phyloP scores from a whole-genome alignment of 129 eudicot genomes.

The Flaveria sonorensis region DNA sequence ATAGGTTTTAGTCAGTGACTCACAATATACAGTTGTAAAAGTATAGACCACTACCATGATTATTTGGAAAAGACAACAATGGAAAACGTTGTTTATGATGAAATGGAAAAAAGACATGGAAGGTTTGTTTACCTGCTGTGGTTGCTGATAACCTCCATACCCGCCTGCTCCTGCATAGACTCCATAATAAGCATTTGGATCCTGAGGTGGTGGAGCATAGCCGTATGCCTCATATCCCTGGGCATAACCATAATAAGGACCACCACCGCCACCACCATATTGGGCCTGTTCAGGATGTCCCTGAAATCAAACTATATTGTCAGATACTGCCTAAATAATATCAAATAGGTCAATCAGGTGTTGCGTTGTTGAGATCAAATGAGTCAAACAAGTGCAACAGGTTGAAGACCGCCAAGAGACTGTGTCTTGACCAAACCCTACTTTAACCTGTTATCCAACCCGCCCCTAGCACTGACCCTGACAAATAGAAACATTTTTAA shows the following conservation, averaged over 20 bases:
- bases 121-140: slow-evolving; percentile 61
- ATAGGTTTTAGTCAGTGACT: too few relatives aligned
- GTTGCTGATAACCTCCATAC: slow-evolving; percentile 60
- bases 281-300: slow-evolving; percentile 70
- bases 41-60: too few relatives aligned
- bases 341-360: too few relatives aligned
- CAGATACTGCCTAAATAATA: not conserved
- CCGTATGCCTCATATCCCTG: slow-evolving; percentile 88
- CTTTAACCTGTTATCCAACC: too few relatives aligned
- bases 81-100: not conserved
- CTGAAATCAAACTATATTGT: slow-evolving; percentile 22
- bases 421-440: too few relatives aligned
- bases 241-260: slow-evolving; percentile 59
- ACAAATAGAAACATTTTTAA: not conserved
- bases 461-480: not conserved
- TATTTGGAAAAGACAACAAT: too few relatives aligned
- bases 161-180: slow-evolving; percentile 58
- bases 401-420: too few relatives aligned
- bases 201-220: slow-evolving; percentile 87
- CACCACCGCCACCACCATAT: slow-evolving; percentile 54
- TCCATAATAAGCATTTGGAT: slow-evolving; percentile 86
- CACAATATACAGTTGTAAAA: too few relatives aligned
- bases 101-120: not conserved
- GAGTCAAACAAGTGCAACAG: too few relatives aligned
- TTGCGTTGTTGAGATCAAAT: too few relatives aligned